These are phyloP conservation scores for Penicillium sp. DNA, from an alignment of 2,329 filamentous ascomycete genomes.

Conservation along the genomic window DNA sequence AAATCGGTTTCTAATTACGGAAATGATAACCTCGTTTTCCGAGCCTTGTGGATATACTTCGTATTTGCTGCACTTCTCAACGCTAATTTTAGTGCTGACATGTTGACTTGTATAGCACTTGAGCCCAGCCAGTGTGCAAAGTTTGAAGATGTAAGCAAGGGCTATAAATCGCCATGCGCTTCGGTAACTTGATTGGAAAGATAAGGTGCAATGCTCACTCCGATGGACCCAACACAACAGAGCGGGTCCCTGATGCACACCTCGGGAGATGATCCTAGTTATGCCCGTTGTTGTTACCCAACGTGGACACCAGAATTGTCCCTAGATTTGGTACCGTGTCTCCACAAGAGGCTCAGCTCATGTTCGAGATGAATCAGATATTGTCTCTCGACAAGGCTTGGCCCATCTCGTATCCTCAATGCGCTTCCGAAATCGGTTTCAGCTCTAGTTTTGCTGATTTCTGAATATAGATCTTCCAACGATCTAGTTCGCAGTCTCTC, in stretches of 20 bases:
- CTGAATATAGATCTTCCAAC: neutral
- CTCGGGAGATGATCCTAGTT: neutral
- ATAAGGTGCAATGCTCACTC: slow-evolving; percentile 4
- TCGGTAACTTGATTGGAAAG: neutral
- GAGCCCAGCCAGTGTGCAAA: neutral
- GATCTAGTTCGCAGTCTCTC: neutral
- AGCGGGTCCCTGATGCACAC: neutral
- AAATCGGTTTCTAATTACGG: neutral
- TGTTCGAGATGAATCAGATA: neutral
- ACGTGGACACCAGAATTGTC: neutral
- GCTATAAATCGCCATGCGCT: neutral
- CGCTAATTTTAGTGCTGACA: slow-evolving; percentile 1
- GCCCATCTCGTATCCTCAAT: slow-evolving; percentile 8
- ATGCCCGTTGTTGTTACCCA: neutral
- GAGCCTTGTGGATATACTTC: neutral
- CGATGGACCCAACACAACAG: neutral
- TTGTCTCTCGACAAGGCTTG: slow-evolving; percentile 1
- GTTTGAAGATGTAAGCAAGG: neutral
- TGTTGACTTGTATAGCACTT: neutral
- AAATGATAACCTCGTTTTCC: neutral
- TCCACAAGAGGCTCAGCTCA: slow-evolving; percentile 7
- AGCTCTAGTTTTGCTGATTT: neutral
- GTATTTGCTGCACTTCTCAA: neutral
- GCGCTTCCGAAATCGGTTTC: neutral
- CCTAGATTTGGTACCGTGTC: neutral